Base-by-base conservation (phyloP, 306 rosid species). In the Prunus padus region DNA sequence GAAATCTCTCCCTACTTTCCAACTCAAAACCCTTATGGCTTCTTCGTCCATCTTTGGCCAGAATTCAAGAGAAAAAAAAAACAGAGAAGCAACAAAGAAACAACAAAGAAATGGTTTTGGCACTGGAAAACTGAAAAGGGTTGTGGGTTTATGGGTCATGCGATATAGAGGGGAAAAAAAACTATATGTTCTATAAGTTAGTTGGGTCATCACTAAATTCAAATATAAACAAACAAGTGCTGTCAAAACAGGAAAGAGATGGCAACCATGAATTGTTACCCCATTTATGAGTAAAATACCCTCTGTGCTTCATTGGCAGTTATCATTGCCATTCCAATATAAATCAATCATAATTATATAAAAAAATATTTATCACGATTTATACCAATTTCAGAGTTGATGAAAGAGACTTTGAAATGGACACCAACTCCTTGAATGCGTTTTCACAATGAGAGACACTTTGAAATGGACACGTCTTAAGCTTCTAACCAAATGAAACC, bases 11-110 rank as follows among this genome's bases (percentile, higher is more conserved):
- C 57, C 25, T 37, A 66, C 68, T 77, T 37, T 84, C 84, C 72
- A 69, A 49, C 30, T 71, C 76, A 25, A 42, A 26, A 5, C 70
- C 76, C 59, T 80, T 5, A 3, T 61, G 69, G 72, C 64, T 64
- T 66, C 64, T 28, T 19, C 64, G 15, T 50, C 74, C 83, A 82
- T 84, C 63, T 19, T 25, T 59, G 33, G 71, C 70, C 46, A 7
- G 65, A 65, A 47, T 51, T 19, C 4, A 25, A 65, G 45, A 63
- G 44, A 47, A 19, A 52, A 64, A 76, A 28, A 45, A 65, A 51
- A 45, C 49, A 28, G 71, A 55, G 33, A 50, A 3, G 40, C 33
- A 61, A 28, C 44, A 2, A 9, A 30, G 42, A 37, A 37, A 37
- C 42, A 30, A 30, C 33, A 37, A 37, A 18, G 5, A 30, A 16